Conservation (phyloP, 1,139 yeast species). For the Eremothecium gossypii region DNA sequence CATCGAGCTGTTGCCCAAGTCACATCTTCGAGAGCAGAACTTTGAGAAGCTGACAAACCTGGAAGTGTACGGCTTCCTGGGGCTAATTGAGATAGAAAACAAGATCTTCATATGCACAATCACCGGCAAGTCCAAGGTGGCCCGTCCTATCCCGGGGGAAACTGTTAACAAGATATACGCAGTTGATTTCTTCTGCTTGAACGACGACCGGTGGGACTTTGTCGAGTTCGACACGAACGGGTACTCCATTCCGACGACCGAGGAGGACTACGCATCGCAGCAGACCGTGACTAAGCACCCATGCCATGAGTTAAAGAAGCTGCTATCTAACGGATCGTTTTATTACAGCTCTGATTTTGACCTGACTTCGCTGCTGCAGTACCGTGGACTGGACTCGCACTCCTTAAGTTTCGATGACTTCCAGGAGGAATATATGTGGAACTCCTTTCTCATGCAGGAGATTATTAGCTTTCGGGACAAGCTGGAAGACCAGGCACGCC, state of each 20-base stretch:
- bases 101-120: slow-evolving; percentile 73
- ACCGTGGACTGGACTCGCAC: slow-evolving; percentile 46
- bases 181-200: slow-evolving; percentile 78
- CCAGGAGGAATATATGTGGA: slow-evolving; percentile 94
- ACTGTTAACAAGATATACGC: slow-evolving; percentile 69
- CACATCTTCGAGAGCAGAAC: slow-evolving; percentile 17
- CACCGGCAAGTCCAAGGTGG: slow-evolving; percentile 69
- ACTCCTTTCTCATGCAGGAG: slow-evolving; percentile 80
- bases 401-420: slow-evolving; percentile 46
- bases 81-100: slow-evolving; percentile 59
- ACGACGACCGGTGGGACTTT: slow-evolving; percentile 71
- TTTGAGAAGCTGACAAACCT: slow-evolving; percentile 44
- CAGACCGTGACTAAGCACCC: slow-evolving; percentile 54
- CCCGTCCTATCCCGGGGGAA: slow-evolving; percentile 72
- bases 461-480: slow-evolving; percentile 65
- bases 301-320: slow-evolving; percentile 66
- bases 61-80: slow-evolving; percentile 73
- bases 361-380: slow-evolving; percentile 72
- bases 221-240: slow-evolving; percentile 59
- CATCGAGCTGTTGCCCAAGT: slow-evolving; percentile 24
- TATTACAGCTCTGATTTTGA: slow-evolving; percentile 91
- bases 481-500: slow-evolving; percentile 49
- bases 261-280: slow-evolving; percentile 15
- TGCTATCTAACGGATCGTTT: slow-evolving; percentile 80
- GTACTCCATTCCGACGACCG: slow-evolving; percentile 36